phyloP scores from a whole-genome alignment of 371 early-diverging fungal species.

The Saksenaea oblongispora region DNA sequence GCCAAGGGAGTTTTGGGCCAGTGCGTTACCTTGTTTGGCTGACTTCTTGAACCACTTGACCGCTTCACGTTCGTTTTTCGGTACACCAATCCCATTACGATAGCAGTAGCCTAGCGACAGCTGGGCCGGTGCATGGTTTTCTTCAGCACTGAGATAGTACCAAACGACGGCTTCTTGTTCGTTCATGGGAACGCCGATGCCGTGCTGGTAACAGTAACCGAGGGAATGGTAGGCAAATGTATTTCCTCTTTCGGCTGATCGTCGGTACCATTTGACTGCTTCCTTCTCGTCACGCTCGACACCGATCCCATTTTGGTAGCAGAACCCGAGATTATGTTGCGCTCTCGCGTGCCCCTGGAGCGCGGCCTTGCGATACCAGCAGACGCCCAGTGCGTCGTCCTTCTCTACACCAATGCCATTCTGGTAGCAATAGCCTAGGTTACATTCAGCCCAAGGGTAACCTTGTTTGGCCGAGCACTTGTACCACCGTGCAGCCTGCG shows the following conservation, averaged over 20 bases:
- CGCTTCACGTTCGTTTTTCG: slow-evolving; percentile 65
- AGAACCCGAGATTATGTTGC: slow-evolving; percentile 86
- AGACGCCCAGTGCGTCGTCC: slow-evolving; percentile 60
- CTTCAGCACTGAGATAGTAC: slow-evolving; percentile 68
- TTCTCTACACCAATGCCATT: slow-evolving; percentile 78
- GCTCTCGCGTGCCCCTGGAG: slow-evolving; percentile 79
- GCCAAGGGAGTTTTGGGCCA: slow-evolving; percentile 85
- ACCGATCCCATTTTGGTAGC: slow-evolving; percentile 84
- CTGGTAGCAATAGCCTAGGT: slow-evolving; percentile 83
- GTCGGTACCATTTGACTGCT: slow-evolving; percentile 74
- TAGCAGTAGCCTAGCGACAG: slow-evolving; percentile 85
- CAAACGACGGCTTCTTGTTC: slow-evolving; percentile 67
- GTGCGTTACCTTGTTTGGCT: slow-evolving; percentile 73
- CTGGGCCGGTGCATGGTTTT: slow-evolving; percentile 68
- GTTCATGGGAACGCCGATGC: slow-evolving; percentile 75
- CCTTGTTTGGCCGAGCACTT: slow-evolving; percentile 69
- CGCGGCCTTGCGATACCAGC: slow-evolving; percentile 83
- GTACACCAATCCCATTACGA: slow-evolving; percentile 72
- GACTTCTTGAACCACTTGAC: slow-evolving; percentile 69
- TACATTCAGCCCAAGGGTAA: slow-evolving; percentile 67
- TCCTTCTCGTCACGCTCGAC: slow-evolving; percentile 59
- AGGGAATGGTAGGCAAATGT: slow-evolving; percentile 82
- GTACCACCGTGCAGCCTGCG: slow-evolving; percentile 61
- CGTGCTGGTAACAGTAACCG: slow-evolving; percentile 92
- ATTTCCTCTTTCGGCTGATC: slow-evolving; percentile 79